Base-by-base conservation (phyloP, 768 basidiomycete genomes). In the Lentinula guzmanii region DNA sequence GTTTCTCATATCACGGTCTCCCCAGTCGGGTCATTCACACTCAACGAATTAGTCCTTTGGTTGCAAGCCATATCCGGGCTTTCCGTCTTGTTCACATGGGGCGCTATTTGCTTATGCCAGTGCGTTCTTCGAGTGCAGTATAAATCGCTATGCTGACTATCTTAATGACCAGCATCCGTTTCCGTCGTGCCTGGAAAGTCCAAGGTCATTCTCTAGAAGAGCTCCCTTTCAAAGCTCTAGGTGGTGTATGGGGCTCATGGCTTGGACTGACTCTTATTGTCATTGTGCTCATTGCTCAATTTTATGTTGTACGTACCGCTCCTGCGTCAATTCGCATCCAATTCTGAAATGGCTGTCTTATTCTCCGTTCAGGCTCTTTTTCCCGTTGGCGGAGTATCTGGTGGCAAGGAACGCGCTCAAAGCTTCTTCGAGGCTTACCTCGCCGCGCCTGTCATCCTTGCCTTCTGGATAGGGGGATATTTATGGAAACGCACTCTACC, bases 41-140 rank as follows among this genome's bases (percentile, higher is more conserved):
- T 35, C 33, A 33, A 45, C 21, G 11, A 5, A 24, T 7, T 34
- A 79, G 77, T 80, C 70, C 69, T 62, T 33, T 80, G 79, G 79
- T 70, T 80, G 18, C 62, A 77, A 33, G 79, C 77, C 15, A 65
- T 80, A 5, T 80, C 79, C n/a, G 78, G 78, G 55, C 73, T 80
- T 33, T 79, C 79, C 4, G 76, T 76, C 7, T 70, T 80, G 62
- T 78, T 80, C 71, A 75, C 76, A 0, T 80, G 79, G 79, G 61
- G 75, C 43, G 68, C 79, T 4, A 77, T 80, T 60, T 79, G 78
- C 63, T 66, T 79, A 48, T 80, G 79, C 76, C 79, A 79, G 75
- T 77, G 60, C 18, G 76, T 74, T 33, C 28, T 51, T 9, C 18
- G 33, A 34, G 1, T 2, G 2, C n/a, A 45, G n/a, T 28, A 46